phyloP scores from a whole-genome alignment of 164 flowering plant species.

The Santalum album region DNA sequence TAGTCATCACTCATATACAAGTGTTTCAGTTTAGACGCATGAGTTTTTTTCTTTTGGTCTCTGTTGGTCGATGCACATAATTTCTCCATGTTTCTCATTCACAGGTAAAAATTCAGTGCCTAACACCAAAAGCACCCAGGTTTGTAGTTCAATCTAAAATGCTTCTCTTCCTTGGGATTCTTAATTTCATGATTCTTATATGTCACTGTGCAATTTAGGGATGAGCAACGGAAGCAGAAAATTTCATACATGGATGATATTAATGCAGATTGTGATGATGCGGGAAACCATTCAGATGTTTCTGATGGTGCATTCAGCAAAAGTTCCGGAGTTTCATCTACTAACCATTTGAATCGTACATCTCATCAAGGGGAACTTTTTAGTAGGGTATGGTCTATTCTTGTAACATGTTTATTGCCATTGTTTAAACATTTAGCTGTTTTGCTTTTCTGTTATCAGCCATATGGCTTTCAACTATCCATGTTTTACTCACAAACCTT shows the following conservation, averaged over 20 bases:
- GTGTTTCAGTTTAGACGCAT: too few relatives aligned
- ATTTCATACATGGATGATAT: constrained; percentile 16
- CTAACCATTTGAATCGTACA: constrained; percentile 14
- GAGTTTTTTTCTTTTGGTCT: too few relatives aligned
- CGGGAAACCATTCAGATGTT: constrained; percentile 22
- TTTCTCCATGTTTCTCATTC: constrained; percentile 6
- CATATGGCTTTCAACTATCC: background rate
- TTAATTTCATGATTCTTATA: constrained; percentile 3
- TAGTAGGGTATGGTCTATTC: constrained; percentile 19
- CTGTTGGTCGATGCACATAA: background rate
- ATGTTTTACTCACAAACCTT: background rate
- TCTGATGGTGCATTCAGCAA: constrained; percentile 14
- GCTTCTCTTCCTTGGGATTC: background rate
- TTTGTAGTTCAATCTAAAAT: constrained; percentile 10
- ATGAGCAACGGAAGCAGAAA: constrained; percentile 10
- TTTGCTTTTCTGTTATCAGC: background rate
- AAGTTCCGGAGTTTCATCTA: constrained; percentile 25
- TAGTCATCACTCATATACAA: too few relatives aligned
- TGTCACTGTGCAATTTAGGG: constrained; percentile 9
- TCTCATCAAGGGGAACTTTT: constrained; percentile 17
- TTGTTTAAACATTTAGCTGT: background rate
- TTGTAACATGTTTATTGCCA: background rate
- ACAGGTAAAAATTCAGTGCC: constrained; percentile 57
- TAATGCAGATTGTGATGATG: constrained; percentile 14
- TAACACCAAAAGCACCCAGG: constrained; percentile 37